These are phyloP conservation scores for Metrosideros polymorpha DNA, from an alignment of 441 rosid species.

Conservation along the genomic window DNA sequence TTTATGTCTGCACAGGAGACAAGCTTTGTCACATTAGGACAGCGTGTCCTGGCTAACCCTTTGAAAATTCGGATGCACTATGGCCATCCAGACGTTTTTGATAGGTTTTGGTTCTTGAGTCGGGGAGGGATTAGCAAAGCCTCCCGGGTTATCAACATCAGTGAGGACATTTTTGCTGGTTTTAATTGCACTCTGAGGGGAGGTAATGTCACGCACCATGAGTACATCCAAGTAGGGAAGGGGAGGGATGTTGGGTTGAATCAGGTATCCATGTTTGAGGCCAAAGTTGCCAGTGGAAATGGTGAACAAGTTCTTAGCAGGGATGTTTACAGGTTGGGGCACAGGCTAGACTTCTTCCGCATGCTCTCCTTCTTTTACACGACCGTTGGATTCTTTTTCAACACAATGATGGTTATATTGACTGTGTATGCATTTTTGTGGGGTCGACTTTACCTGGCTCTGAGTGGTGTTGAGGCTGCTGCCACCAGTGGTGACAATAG, in stretches of 20 bases:
- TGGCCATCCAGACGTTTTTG: conserved; percentile 11
- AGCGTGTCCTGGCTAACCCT: conserved; percentile 12
- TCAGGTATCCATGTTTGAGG: conserved; percentile 13
- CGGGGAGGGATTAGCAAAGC: conserved; percentile 14
- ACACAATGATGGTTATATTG: conserved; percentile 9
- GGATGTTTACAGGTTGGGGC: conserved; percentile 10
- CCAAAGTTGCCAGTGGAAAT: conserved; percentile 13
- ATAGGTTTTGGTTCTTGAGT: conserved; percentile 8
- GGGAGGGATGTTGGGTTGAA: conserved; percentile 15
- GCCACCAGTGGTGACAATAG: neutral
- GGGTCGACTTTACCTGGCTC: conserved; percentile 9
- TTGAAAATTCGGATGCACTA: conserved; percentile 13
- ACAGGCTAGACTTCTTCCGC: conserved; percentile 11
- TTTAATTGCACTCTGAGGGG: conserved; percentile 14
- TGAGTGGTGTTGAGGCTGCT: conserved; percentile 8
- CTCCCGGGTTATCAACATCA: conserved; percentile 11
- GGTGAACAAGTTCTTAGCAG: conserved; percentile 13
- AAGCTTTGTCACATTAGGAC: conserved; percentile 11
- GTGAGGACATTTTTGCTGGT: conserved; percentile 12
- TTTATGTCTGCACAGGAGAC: conserved; percentile 13
- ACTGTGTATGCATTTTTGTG: conserved; percentile 7
- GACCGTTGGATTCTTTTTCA: conserved; percentile 7
- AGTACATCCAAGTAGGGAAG: conserved; percentile 12
- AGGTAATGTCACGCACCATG: conserved; percentile 10
- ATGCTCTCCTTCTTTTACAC: conserved; percentile 13